phyloP scores from a whole-genome alignment of 2,329 filamentous ascomycete species.

The Madurella mycetomatis region DNA sequence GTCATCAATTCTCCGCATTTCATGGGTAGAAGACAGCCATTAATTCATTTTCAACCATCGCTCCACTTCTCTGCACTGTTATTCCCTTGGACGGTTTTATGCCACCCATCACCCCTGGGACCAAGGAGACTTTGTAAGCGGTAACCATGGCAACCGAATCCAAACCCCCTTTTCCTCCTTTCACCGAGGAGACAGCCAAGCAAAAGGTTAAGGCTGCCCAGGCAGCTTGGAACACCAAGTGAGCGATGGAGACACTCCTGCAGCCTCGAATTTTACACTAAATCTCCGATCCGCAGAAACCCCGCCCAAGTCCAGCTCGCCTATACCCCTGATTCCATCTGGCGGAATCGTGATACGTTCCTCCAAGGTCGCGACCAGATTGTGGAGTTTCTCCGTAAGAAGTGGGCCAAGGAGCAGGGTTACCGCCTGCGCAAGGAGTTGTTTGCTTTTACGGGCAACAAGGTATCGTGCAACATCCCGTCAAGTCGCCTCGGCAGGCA shows the following conservation, averaged over 20 bases:
- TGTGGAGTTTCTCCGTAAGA: constrained; percentile 61
- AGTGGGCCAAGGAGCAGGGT: constrained; percentile 68
- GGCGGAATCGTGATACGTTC: constrained; percentile 73
- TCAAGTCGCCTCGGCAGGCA: neutral
- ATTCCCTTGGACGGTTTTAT: too few species aligned
- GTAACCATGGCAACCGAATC: constrained; percentile 25
- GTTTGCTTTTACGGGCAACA: constrained; percentile 70
- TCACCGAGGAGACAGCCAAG: constrained; percentile 65
- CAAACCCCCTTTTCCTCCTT: constrained; percentile 60
- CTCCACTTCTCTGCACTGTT: neutral
- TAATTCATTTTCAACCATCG: too few species aligned
- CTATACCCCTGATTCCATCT: constrained; percentile 73
- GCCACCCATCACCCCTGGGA: neutral
- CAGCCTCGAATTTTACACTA: neutral
- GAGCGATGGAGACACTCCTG: constrained; percentile 5
- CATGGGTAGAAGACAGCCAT: neutral
- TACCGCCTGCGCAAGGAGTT: constrained; percentile 79
- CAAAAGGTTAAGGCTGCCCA: constrained; percentile 82
- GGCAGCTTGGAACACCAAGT: constrained; percentile 77
- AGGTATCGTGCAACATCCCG: constrained; percentile 31
- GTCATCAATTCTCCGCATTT: neutral
- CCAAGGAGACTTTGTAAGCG: neutral
- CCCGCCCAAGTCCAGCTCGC: constrained; percentile 62
- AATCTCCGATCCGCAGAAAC: constrained; percentile 42
- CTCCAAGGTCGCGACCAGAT: constrained; percentile 65